Percentiles rank a stretch among this genome's conserved stretches.
phyloP scores from a whole-genome alignment of 768 basidiomycete genomes.

The Tylopilus sp. region DNA sequence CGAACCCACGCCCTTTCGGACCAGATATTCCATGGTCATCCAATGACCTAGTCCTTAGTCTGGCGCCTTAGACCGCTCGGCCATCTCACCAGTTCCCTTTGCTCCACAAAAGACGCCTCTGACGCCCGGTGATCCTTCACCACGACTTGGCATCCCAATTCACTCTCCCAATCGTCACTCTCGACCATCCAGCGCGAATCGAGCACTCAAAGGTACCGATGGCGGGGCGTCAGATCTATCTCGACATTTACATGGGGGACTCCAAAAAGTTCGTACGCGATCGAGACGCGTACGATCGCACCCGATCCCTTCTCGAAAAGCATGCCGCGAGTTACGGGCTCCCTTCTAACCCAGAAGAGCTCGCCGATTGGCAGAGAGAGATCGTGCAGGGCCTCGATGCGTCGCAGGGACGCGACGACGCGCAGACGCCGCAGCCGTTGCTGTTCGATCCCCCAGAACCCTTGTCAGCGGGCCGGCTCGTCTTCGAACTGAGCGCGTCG shows the following conservation, averaged over 20 bases:
- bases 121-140: background rate
- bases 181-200: background rate
- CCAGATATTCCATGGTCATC: constrained; percentile 26
- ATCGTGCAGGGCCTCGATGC: constrained; percentile 43
- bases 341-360: constrained; percentile 34
- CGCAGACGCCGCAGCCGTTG: constrained; percentile 26
- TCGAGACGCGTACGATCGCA: constrained; percentile 30
- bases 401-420: constrained; percentile 30
- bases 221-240: constrained; percentile 24
- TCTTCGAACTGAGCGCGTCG: constrained; percentile 38
- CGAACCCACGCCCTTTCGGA: constrained; percentile 42
- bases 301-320: constrained; percentile 33
- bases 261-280: constrained; percentile 22
- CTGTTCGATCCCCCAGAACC: constrained; percentile 36
- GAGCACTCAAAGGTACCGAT: background rate
- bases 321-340: constrained; percentile 43
- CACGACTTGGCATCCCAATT: too few relatives aligned
- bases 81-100: constrained; percentile 36
- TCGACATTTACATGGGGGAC: constrained; percentile 45
- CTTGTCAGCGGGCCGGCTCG: constrained; percentile 39
- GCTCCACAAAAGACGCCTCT: background rate
- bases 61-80: constrained; percentile 64
- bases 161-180: too few relatives aligned
- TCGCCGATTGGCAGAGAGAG: constrained; percentile 43
- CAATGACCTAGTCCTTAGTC: constrained; percentile 46